A percentile compares a stretch with the other conserved stretches of the same genome.
Evolutionary conservation across 2,329 filamentous ascomycete genomes (phyloP).

Genomic region (Huntiella omanensis): DNA sequence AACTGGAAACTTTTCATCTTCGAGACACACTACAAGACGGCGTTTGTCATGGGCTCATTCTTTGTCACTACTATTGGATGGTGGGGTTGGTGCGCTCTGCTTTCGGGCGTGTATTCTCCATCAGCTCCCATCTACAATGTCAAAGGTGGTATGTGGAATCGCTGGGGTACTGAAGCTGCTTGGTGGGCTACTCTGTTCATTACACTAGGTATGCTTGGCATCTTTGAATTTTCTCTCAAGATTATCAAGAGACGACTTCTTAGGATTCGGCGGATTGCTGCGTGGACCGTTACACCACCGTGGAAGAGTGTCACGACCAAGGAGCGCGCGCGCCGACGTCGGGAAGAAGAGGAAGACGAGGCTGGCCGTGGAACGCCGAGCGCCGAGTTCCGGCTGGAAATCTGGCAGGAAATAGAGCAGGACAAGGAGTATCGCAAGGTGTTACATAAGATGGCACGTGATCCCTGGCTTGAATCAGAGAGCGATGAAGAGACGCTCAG

Average conservation of each 20-base stretch:
- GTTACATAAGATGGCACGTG: slow-evolving; percentile 23
- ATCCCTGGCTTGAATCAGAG: slow-evolving; percentile 11
- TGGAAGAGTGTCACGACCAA: slow-evolving; percentile 19
- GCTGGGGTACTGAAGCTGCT: slow-evolving; percentile 46
- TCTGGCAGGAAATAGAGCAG: slow-evolving; percentile 41
- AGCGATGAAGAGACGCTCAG: slow-evolving; percentile 2
- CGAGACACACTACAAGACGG: slow-evolving; percentile 59
- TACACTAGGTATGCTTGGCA: slow-evolving; percentile 37
- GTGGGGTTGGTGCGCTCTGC: slow-evolving; percentile 55
- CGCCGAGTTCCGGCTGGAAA: slow-evolving; percentile 30
- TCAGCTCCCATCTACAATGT: slow-evolving; percentile 44
- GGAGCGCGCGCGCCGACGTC: slow-evolving; percentile 6
- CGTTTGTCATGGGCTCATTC: slow-evolving; percentile 40
- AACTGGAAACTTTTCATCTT: slow-evolving; percentile 60
- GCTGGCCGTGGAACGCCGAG: slow-evolving; percentile 5
- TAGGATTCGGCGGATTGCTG: slow-evolving; percentile 14
- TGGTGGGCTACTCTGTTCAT: slow-evolving; percentile 62
- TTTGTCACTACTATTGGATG: slow-evolving; percentile 46
- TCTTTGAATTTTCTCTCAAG: slow-evolving; percentile 46
- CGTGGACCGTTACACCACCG: slow-evolving; percentile 13
- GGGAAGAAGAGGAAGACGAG: slow-evolving; percentile 8
- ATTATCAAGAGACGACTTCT: slow-evolving; percentile 27
- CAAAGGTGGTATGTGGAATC: slow-evolving; percentile 41
- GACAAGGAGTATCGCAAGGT: slow-evolving; percentile 26
- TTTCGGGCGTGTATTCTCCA: slow-evolving; percentile 40